These are phyloP conservation scores for Sugiyamaella lignohabitans DNA, from an alignment of 805 yeast genomes.

Conservation along the genomic window DNA sequence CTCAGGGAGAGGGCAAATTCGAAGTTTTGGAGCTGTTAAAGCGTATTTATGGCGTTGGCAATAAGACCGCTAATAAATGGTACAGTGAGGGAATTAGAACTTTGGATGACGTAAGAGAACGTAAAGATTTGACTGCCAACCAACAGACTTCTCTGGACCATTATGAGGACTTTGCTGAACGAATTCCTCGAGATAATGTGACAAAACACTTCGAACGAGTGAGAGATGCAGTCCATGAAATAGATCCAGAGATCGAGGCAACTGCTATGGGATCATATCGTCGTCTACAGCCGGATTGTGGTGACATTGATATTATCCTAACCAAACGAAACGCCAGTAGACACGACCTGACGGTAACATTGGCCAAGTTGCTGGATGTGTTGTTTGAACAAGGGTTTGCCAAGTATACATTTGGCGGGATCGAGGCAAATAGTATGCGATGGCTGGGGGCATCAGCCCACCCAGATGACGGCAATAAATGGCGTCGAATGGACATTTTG, in stretches of 20 bases:
- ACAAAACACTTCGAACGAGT: slow-evolving; percentile 36
- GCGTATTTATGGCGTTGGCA: slow-evolving; percentile 47
- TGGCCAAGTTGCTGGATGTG: slow-evolving; percentile 20
- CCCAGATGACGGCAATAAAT: slow-evolving; percentile 21
- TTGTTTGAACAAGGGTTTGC: slow-evolving; percentile 34
- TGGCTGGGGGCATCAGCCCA: slow-evolving; percentile 32
- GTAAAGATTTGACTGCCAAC: slow-evolving; percentile 27
- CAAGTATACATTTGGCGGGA: slow-evolving; percentile 27
- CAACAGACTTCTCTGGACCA: slow-evolving; percentile 41
- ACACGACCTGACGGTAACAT: slow-evolving; percentile 23
- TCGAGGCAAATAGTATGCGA: slow-evolving; percentile 22
- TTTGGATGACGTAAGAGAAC: slow-evolving; percentile 34
- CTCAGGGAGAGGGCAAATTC: slow-evolving; percentile 22
- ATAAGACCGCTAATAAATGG: slow-evolving; percentile 37
- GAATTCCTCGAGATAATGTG: slow-evolving; percentile 44
- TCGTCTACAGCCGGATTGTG: slow-evolving; percentile 41
- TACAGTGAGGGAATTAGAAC: slow-evolving; percentile 35
- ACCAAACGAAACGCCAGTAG: slow-evolving; percentile 32
- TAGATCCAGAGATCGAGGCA: slow-evolving; percentile 35
- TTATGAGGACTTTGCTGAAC: slow-evolving; percentile 41
- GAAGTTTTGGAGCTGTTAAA: slow-evolving; percentile 32
- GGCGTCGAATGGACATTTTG: slow-evolving; percentile 51
- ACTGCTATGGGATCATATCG: slow-evolving; percentile 48
- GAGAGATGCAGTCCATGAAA: slow-evolving; percentile 19
- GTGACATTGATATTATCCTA: slow-evolving; percentile 49